phyloP scores from a whole-genome alignment of 345 rosid genomes.

The Rhodamnia argentea region DNA sequence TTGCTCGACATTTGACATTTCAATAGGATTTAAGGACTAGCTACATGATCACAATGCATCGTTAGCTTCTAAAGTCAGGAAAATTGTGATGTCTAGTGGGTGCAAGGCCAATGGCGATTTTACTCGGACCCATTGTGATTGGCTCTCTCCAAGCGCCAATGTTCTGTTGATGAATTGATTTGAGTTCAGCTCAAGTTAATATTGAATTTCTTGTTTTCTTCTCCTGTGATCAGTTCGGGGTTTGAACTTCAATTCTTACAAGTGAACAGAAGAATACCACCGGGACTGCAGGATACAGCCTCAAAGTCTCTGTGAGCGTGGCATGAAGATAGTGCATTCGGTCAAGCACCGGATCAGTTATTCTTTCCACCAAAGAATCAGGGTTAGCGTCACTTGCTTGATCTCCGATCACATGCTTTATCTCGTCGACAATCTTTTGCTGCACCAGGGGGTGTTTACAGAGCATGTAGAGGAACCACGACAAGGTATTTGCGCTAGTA shows the following conservation, averaged over 20 bases:
- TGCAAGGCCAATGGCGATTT: neutral
- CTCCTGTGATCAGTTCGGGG: neutral
- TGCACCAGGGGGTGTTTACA: slow-evolving; percentile 65
- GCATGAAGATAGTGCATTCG: slow-evolving; percentile 79
- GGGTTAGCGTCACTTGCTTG: slow-evolving; percentile 2
- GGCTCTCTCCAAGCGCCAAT: neutral
- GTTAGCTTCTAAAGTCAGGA: neutral
- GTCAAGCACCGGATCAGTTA: slow-evolving; percentile 41
- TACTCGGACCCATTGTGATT: neutral
- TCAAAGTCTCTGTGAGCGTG: slow-evolving; percentile 60
- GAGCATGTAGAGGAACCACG: slow-evolving; percentile 72
- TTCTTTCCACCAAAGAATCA: slow-evolving; percentile 26
- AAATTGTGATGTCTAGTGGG: neutral
- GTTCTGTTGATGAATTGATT: neutral
- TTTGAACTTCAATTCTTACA: neutral
- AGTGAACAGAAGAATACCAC: slow-evolving; percentile 13
- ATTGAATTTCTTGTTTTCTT: neutral
- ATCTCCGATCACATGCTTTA: slow-evolving; percentile 23
- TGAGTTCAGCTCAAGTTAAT: neutral
- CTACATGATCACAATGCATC: neutral
- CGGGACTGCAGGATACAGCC: slow-evolving; percentile 67
- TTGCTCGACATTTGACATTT: too few species aligned
- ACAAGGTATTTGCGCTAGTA: slow-evolving; percentile 40
- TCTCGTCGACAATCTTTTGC: slow-evolving; percentile 51
- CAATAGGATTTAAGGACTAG: too few species aligned